Base-by-base conservation (phyloP, 148 eudicot species). In the Salicornia ramosissima region DNA sequence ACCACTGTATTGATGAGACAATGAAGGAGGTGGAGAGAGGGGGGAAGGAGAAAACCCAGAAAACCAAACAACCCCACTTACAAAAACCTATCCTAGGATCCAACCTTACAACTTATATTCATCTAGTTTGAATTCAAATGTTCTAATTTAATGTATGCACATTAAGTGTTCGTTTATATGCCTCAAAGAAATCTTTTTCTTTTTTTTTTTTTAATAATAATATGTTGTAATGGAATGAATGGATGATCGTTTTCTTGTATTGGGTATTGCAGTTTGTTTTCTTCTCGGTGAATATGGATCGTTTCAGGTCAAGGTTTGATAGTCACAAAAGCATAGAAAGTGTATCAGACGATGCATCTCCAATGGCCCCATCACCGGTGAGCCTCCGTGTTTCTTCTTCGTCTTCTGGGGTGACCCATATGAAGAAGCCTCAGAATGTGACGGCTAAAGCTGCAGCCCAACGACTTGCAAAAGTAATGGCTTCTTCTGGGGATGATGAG, bases 401-500 rank as follows among this genome's bases (percentile, higher is more conserved):
- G 15, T 84, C 97, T 9, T 46, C 74, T 11, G 77, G 74, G 34
- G 1, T 68, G 12, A 57, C 75, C 11, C 73, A 39, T 42, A 18
- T 68, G 70, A 85, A 59, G 79, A 88, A 74, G 71, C 83, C 84
- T 16, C 90, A 85, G 77, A 86, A 83, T 74, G 72, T 78, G 5
- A 83, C 86, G 64, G 78, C 91, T 12, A 85, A 82, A 64, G 90
- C 88, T 1, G 92, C 94, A 12, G 98, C 95, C 39, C 92, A 87
- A 31, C 81, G 97, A 76, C 92, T 93, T 7, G 96, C 92, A 25
- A 81, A 76, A 74, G 88, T 90, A 21, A 93, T 93, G 98, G 83
- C 95, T 69, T 83, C 84, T 26, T 60, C 77, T 1, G 78, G 77
- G 21, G 85, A 70, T 12, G 83, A 79, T 64, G 84, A 85, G 11